These are phyloP conservation scores for Diaporthe longicolla DNA, from an alignment of 2,329 filamentous ascomycete species.

Conservation along the genomic window DNA sequence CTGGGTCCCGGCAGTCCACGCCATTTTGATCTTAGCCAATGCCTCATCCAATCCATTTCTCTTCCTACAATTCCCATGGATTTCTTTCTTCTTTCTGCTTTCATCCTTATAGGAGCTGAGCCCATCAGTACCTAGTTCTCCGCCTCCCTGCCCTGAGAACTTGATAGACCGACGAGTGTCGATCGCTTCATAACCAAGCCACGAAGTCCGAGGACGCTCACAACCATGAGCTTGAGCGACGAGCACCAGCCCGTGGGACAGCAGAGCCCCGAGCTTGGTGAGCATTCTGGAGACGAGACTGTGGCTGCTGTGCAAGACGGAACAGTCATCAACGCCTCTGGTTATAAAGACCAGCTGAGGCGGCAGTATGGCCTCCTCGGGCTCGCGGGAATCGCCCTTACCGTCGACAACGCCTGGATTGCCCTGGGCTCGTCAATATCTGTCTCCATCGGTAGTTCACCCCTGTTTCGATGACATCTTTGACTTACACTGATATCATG, in stretches of 20 bases:
- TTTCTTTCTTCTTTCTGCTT: background rate
- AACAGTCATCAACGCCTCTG: constrained; percentile 72
- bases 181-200: background rate
- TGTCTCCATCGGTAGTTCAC: constrained; percentile 59
- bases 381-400: constrained; percentile 72
- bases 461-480: constrained; percentile 11
- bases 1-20: background rate
- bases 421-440: constrained; percentile 73
- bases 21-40: background rate
- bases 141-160: background rate
- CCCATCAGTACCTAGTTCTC: background rate
- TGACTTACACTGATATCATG: constrained; percentile 35
- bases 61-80: background rate
- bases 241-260: constrained; percentile 33
- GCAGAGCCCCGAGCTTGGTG: constrained; percentile 38
- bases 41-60: background rate
- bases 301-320: constrained; percentile 54
- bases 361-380: constrained; percentile 73
- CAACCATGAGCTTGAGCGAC: constrained; percentile 40
- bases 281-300: constrained; percentile 51
- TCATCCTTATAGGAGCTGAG: background rate
- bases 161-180: background rate
- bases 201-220: background rate
- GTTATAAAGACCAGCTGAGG: constrained; percentile 73
- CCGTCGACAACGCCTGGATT: constrained; percentile 76